A percentile compares a stretch with the other conserved stretches of the same genome.
Evolutionary conservation across 2,329 filamentous ascomycete species (phyloP).

Genomic region (Pseudomassariella vexata): DNA sequence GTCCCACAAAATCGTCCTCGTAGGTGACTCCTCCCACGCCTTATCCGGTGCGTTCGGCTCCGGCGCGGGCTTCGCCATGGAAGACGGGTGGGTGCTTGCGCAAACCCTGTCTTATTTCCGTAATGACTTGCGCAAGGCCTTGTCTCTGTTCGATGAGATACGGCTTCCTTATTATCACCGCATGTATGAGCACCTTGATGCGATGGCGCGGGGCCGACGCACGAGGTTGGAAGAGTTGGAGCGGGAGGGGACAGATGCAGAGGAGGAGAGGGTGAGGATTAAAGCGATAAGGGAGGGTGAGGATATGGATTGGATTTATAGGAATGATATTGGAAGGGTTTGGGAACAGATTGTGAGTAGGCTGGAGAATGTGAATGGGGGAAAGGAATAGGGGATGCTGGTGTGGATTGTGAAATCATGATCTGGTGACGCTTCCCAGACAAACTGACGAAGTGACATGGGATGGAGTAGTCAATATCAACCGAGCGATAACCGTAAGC

Average conservation of each 20-base stretch:
- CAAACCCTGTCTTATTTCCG: constrained; percentile 17
- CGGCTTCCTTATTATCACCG: constrained; percentile 22
- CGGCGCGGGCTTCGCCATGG: constrained; percentile 31
- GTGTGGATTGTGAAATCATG: too few species aligned
- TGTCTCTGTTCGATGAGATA: constrained; percentile 20
- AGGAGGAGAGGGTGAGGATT: constrained; percentile 15
- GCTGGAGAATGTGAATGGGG: too few species aligned
- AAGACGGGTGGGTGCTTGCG: constrained; percentile 23
- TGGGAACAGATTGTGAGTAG: constrained; percentile 16
- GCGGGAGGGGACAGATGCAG: constrained; percentile 12
- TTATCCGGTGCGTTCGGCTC: constrained; percentile 37
- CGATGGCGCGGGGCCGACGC: constrained; percentile 10
- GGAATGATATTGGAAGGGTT: constrained; percentile 15
- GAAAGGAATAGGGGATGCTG: too few species aligned
- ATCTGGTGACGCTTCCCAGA: too few species aligned
- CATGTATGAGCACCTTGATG: constrained; percentile 20
- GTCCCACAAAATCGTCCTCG: constrained; percentile 38
- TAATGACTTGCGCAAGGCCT: constrained; percentile 17
- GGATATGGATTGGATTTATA: constrained; percentile 19
- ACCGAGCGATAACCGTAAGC: too few species aligned
- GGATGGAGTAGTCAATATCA: too few species aligned
- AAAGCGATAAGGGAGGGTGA: constrained; percentile 18
- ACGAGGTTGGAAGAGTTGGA: constrained; percentile 11
- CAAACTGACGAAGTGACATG: too few species aligned
- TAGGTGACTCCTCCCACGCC: constrained; percentile 51